These are phyloP conservation scores for Nannochloropsis oceanica DNA, from an alignment of 108 stramenopile species.

Conservation along the genomic window DNA sequence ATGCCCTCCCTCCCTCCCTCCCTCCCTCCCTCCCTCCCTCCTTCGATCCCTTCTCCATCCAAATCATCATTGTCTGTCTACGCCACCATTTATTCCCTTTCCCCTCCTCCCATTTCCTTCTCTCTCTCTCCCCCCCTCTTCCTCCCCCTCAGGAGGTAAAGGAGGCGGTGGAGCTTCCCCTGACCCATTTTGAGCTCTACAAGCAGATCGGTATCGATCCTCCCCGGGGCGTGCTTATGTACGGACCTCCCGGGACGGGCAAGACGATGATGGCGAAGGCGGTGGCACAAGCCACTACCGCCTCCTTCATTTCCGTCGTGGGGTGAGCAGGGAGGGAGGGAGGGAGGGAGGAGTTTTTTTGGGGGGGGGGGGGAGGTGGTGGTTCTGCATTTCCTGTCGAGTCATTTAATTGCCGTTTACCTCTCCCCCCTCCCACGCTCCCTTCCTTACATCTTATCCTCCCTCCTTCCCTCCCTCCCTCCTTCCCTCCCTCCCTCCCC, in stretches of 20 bases:
- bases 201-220: slow-evolving; percentile 99
- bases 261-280: slow-evolving; percentile 99
- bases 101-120: not conserved
- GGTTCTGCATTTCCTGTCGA: not conserved
- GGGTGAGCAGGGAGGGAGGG: not conserved
- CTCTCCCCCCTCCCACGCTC: not conserved
- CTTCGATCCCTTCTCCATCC: no score
- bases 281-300: slow-evolving; percentile 91
- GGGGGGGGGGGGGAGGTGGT: not conserved
- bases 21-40: not conserved
- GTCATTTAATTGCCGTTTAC: not conserved
- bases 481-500: not conserved
- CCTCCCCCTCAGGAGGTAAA: slow-evolving; percentile 61
- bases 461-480: no score
- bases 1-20: not conserved
- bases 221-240: slow-evolving; percentile 92
- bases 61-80: no score
- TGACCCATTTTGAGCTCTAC: slow-evolving; percentile 93
- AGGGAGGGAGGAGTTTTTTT: not conserved
- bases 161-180: slow-evolving; percentile 95
- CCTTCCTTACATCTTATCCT: no score
- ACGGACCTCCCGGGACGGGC: slow-evolving; percentile 62
- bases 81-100: no score
- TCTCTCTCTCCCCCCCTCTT: not conserved
- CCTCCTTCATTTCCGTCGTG: slow-evolving; percentile 95